Evolutionary conservation across 192 early-diverging fungal species (phyloP), one percentile per base, ranked within the genome.

Genomic region (Umbelopsis ramanniana): DNA sequence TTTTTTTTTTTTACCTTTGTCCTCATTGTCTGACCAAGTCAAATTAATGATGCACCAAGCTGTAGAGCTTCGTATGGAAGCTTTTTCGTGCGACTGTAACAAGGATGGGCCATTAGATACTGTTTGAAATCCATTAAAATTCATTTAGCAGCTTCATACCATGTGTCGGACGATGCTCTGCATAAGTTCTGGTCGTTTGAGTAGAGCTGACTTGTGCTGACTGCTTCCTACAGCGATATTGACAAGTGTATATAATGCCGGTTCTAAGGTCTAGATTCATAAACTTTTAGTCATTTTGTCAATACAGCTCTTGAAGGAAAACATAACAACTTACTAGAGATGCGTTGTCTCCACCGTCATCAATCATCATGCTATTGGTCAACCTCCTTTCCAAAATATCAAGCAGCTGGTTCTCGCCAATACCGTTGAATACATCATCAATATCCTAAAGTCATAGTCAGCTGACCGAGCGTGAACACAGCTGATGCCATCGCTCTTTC

Each of bases 1-100:
- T 3, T 29, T 29, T 3, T 3, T 29, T 29, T 29, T 29, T 29
- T 29, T 76, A 69, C 72, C 50, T 68, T 33, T 69, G 21, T 76
- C 76, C 15, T 80, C 78, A 23, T 90, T 87, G 21, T 93, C 89
- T 3, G 76, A 74, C 84, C 90, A 92, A 12, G 90, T 91, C 52
- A 92, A 74, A 75, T 94, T 95, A 50, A 93, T 91, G 29, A 93
- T 77, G 72, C 84, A 86, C 91, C 91, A 95, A 21, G 86, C 77
- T 14, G 91, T 84, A 3, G 84, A 90, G 3, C 90, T 72, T 4
- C 91, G 88, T 38, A 93, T 84, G 21, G 80, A 54, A 19, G 86
- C 71, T 33, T 82, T 84, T 0, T 84, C 77, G 71, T 93, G 90
- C 1, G 71, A 66, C 87, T 89, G 48, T 33, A 22, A 40, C 47